Evolutionary conservation across 1,284 basidiomycete genomes (phyloP).

Genomic region (Moesziomyces sp.): DNA sequence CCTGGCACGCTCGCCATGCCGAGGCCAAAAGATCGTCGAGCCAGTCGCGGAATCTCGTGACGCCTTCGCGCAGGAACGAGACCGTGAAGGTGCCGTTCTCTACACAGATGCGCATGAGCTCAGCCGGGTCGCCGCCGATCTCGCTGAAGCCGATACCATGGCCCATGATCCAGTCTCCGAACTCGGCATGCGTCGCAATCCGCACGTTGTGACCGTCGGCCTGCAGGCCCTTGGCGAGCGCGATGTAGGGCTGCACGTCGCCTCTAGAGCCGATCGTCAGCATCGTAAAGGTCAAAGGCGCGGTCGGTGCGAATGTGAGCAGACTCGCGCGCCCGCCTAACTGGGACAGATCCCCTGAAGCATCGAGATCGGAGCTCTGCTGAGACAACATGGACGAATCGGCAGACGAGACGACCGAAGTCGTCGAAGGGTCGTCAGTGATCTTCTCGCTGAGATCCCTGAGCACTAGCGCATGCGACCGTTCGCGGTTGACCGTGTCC

Average conservation of each 20-base stretch:
- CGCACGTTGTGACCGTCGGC: constrained; percentile 85
- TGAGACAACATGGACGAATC: constrained; percentile 36
- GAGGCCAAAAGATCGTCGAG: constrained; percentile 92
- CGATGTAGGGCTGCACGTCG: constrained; percentile 85
- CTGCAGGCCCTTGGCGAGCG: constrained; percentile 89
- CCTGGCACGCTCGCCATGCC: constrained; percentile 94
- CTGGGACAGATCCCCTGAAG: constrained; percentile 21
- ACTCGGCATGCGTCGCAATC: constrained; percentile 94
- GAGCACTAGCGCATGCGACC: constrained; percentile 49
- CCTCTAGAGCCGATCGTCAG: constrained; percentile 92
- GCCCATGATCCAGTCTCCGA: constrained; percentile 92
- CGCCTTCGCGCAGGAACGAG: constrained; percentile 87
- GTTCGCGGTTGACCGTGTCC: constrained; percentile 31
- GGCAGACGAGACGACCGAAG: constrained; percentile 27
- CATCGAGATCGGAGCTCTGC: constrained; percentile 8
- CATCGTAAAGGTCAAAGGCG: constrained; percentile 74
- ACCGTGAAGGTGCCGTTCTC: constrained; percentile 87
- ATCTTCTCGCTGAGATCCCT: constrained; percentile 56
- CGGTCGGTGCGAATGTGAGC: constrained; percentile 40
- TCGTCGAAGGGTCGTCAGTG: constrained; percentile 26
- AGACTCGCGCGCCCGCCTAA: constrained; percentile 36
- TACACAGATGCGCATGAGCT: constrained; percentile 74
- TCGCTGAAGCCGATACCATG: constrained; percentile 88
- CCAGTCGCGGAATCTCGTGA: constrained; percentile 96
- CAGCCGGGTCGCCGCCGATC: constrained; percentile 95